Base-by-base conservation (phyloP, 1,284 basidiomycete species). In the Mrakiaceae sp. region DNA sequence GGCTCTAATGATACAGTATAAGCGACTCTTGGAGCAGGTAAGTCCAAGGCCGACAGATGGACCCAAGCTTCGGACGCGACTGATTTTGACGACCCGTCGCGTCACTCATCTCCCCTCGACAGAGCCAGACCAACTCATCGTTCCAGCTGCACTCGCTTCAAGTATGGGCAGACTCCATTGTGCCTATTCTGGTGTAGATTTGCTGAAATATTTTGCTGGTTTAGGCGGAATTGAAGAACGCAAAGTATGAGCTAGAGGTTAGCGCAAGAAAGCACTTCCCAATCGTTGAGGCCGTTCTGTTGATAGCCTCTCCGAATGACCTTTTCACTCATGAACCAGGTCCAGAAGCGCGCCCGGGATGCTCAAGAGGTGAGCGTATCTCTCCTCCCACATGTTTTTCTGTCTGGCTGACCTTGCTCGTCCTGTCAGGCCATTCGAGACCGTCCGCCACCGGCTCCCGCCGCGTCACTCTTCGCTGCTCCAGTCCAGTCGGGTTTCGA, bases 151-250 rank as follows among this genome's bases (percentile, higher is more conserved):
- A 63, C 46, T 44, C 61, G 7, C 54, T 63, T 8, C 61, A 27
- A 27, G 27, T 27, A 27, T 27, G 27, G 27, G 2, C 27, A 27
- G 2, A 27, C 27, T 27, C 27, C 27, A 27, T 1, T 27, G 27
- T 27, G 27, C 27, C 27, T 27, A 27, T 27, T 27, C 27, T 27
- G 27, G 27, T 27, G 27, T 27, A 27, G 27, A 27, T 27, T 27
- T 27, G 27, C 27, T 27, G 27, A 27, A 27, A 27, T 27, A 27
- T 27, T 27, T 27, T 27, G 27, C 27, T 27, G 27, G 27, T 27
- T 27, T 27, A 63, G 47, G 51, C 61, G 12, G 61, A 63, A 54
- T 54, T 63, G 39, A 56, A 63, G 61, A 50, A 56, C 12, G 43
- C 53, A 11, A 63, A 63, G 40, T 50, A 56, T 46, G 61, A 56